Evolutionary conservation across 805 yeast genomes (phyloP).

Genomic region (Candida namnaoensis): DNA sequence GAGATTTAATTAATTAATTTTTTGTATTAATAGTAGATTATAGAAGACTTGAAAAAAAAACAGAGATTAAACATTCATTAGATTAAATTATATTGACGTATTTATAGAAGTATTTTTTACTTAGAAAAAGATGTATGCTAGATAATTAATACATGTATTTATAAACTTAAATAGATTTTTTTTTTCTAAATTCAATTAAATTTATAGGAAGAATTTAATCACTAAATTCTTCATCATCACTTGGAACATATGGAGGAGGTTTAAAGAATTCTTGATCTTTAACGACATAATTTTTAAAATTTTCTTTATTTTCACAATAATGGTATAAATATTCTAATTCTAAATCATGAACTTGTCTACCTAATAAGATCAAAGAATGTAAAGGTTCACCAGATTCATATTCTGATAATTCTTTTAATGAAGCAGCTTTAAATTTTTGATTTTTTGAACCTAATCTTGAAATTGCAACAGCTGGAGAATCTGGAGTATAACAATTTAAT

Average conservation of each 20-base stretch:
- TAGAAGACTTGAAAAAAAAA: no score
- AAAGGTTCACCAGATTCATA: conserved; percentile 93
- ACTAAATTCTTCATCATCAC: conserved; percentile 29
- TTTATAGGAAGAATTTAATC: no score
- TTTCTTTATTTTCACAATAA: conserved; percentile 55
- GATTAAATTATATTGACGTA: background rate
- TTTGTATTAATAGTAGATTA: no score
- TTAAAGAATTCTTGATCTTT: conserved; percentile 63
- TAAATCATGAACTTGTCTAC: conserved; percentile 89
- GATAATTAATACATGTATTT: no score
- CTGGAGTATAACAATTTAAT: conserved; percentile 72
- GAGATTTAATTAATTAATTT: no score
- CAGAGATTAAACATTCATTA: background rate
- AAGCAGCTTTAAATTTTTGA: conserved; percentile 79
- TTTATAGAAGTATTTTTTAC: background rate
- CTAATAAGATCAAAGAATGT: conserved; percentile 85
- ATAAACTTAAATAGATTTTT: no score
- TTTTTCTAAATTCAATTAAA: no score
- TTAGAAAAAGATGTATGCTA: no score
- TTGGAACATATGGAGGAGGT: conserved; percentile 61
- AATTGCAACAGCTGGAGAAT: conserved; percentile 91
- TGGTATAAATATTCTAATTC: conserved; percentile 80
- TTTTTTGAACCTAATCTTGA: conserved; percentile 84
- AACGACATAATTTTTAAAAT: conserved; percentile 34
- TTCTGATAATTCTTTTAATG: conserved; percentile 64